Conservation (phyloP, 805 yeast species). For the Lipomyces sp. region DNA sequence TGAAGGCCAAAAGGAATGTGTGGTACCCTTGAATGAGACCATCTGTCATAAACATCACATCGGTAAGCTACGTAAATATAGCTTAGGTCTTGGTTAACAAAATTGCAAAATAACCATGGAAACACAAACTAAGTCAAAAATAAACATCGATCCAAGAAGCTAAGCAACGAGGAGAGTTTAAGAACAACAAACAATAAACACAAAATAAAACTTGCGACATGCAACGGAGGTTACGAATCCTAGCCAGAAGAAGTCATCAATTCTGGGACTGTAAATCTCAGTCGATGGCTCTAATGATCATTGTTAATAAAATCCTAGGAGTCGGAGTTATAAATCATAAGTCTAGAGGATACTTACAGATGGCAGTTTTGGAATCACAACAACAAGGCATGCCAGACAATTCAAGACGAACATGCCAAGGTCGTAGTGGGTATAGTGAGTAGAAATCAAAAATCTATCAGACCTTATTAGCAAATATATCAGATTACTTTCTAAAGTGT, state of each 20-base stretch:
- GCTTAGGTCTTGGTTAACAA: background rate
- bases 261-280: slow-evolving; percentile 36
- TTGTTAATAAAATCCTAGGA: background rate
- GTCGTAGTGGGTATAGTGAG: slow-evolving; percentile 89
- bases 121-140: slow-evolving; percentile 8
- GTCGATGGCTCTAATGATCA: slow-evolving; percentile 32
- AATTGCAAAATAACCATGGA: slow-evolving; percentile 1
- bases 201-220: background rate
- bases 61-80: background rate
- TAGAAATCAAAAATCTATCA: slow-evolving; percentile 67
- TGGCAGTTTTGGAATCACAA: slow-evolving; percentile 91
- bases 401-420: slow-evolving; percentile 77
- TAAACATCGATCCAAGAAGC: slow-evolving; percentile 1
- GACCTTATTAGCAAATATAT: background rate
- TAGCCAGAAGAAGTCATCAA: slow-evolving; percentile 9
- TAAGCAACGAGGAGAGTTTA: background rate
- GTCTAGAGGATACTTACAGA: slow-evolving; percentile 27
- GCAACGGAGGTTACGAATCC: background rate
- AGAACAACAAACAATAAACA: background rate
- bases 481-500: background rate
- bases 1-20: background rate
- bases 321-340: background rate
- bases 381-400: slow-evolving; percentile 78
- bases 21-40: background rate
- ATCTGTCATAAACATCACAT: background rate